These are phyloP conservation scores for Solanum clarkiae DNA, from an alignment of 257 asterid species.

Conservation along the genomic window DNA sequence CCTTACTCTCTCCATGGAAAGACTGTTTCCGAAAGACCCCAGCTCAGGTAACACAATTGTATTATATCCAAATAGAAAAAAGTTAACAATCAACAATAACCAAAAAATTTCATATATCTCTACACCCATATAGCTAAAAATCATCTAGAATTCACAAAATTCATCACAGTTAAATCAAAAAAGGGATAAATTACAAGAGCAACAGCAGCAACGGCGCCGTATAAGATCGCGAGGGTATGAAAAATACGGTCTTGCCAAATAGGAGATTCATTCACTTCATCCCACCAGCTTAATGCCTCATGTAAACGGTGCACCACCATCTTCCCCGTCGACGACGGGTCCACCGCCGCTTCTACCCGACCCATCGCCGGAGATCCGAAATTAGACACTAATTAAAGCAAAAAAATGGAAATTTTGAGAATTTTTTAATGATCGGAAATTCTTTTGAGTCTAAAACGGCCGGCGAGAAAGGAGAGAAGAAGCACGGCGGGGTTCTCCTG, in stretches of 20 bases:
- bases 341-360: constrained; percentile 24
- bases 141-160: background rate
- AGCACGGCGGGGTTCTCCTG: background rate
- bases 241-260: constrained; percentile 84
- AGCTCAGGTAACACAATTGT: background rate
- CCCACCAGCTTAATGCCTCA: constrained; percentile 78
- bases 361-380: constrained; percentile 29
- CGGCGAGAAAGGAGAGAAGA: constrained; percentile 4
- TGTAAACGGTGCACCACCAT: constrained; percentile 49
- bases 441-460: constrained; percentile 5
- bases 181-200: constrained; percentile 42
- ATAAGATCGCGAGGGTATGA: constrained; percentile 54
- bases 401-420: background rate
- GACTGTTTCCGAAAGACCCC: background rate
- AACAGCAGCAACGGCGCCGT: constrained; percentile 61
- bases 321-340: constrained; percentile 22
- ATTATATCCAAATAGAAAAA: background rate
- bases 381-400: background rate
- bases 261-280: constrained; percentile 41
- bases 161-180: background rate
- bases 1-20: background rate
- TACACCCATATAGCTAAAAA: background rate
- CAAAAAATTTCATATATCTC: background rate
- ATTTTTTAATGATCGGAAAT: background rate
- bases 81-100: background rate